Conservation (phyloP, 805 yeast species). For the Suhomyces vadensis region DNA sequence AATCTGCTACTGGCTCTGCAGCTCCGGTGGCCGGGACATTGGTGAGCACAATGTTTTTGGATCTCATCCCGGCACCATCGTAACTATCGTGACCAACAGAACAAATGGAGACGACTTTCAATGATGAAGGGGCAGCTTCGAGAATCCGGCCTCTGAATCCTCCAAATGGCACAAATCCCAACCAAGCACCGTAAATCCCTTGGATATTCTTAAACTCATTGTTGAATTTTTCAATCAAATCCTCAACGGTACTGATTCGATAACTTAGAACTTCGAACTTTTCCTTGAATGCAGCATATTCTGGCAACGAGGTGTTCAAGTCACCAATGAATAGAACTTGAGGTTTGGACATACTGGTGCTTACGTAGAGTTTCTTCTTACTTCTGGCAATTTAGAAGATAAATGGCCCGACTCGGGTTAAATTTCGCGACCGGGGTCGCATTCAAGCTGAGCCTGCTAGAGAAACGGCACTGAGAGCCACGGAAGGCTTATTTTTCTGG, state of each 20-base stretch:
- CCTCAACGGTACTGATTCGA: slow-evolving; percentile 42
- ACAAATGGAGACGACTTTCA: slow-evolving; percentile 53
- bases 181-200: slow-evolving; percentile 63
- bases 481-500: too few species aligned
- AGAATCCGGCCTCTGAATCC: slow-evolving; percentile 49
- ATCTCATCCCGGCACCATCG: slow-evolving; percentile 43
- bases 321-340: slow-evolving; percentile 53
- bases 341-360: slow-evolving; percentile 21
- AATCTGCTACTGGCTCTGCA: slow-evolving; percentile 71
- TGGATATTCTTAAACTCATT: slow-evolving; percentile 41
- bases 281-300: slow-evolving; percentile 42
- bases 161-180: slow-evolving; percentile 53
- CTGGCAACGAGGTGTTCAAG: slow-evolving; percentile 46
- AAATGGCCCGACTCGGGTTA: too few species aligned
- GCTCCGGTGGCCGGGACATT: slow-evolving; percentile 60
- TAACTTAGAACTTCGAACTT: slow-evolving; percentile 43
- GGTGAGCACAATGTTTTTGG: slow-evolving; percentile 51
- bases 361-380: not conserved
- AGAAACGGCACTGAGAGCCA: too few species aligned
- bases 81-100: slow-evolving; percentile 60
- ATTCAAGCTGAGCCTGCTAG: too few species aligned
- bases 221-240: slow-evolving; percentile 42
- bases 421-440: too few species aligned
- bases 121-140: slow-evolving; percentile 42
- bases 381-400: too few species aligned